Percentiles rank a stretch among this genome's conserved stretches.
Conservation (phyloP, 1,284 basidiomycete genomes). For the Puccinia novopanici region DNA sequence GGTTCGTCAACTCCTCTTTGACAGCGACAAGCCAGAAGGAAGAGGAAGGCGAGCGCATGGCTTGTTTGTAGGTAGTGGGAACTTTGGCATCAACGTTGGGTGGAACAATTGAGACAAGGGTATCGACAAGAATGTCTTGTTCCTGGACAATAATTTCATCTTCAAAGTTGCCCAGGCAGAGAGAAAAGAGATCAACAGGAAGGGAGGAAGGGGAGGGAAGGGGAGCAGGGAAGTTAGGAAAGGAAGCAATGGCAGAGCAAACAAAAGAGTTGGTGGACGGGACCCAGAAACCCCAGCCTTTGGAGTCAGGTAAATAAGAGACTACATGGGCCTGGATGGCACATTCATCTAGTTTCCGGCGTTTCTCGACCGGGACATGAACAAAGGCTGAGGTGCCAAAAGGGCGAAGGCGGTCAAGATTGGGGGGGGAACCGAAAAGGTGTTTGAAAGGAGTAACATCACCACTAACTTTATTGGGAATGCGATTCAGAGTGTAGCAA, state of each 20-base stretch:
- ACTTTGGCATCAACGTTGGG: not conserved
- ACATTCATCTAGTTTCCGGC: too few relatives aligned
- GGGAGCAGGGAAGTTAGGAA: not conserved
- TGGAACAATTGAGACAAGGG: not conserved
- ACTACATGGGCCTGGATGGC: too few relatives aligned
- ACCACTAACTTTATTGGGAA: not conserved
- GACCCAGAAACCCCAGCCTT: conserved; percentile 8
- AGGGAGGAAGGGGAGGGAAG: too few relatives aligned
- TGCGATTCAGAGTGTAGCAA: not conserved
- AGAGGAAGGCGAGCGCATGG: too few relatives aligned
- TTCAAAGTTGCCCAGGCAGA: not conserved
- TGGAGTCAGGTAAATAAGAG: not conserved
- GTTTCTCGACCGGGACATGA: too few relatives aligned
- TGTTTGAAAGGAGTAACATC: not conserved
- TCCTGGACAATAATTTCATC: too few relatives aligned
- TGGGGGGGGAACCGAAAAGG: not conserved
- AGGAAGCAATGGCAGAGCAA: not conserved
- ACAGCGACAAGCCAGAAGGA: not conserved
- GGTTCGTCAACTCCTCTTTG: not conserved
- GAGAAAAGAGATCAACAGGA: not conserved
- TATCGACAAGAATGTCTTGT: not conserved
- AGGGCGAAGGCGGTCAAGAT: too few relatives aligned
- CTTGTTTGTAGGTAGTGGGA: too few relatives aligned
- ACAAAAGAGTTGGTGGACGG: not conserved
- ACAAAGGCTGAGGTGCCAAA: too few relatives aligned